Conservation (phyloP, 805 yeast genomes). For the Ogataea naganishii region DNA sequence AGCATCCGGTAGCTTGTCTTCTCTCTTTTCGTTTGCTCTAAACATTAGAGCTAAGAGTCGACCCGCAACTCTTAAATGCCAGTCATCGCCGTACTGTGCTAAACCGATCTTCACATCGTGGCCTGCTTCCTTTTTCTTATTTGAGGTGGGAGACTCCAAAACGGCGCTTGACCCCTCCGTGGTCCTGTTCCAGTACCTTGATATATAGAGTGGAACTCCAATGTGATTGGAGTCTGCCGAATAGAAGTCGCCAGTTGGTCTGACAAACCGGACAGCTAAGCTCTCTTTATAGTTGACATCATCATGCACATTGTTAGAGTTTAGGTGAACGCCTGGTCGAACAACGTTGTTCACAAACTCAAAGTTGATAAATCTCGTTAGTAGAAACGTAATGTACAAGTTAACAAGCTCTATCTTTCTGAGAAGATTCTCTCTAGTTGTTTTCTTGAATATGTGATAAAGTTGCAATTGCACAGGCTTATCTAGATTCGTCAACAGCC, state of each 20-base stretch:
- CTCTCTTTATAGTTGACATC: conserved; percentile 22
- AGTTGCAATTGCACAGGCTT: conserved; percentile 31
- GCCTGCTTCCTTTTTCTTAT: conserved; percentile 9
- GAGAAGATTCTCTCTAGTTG: conserved; percentile 33
- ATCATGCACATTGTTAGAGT: conserved; percentile 11
- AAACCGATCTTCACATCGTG: conserved; percentile 32
- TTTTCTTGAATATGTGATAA: conserved; percentile 44
- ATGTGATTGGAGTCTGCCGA: too few relatives aligned
- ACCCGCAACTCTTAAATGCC: conserved; percentile 72
- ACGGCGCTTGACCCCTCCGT: too few relatives aligned
- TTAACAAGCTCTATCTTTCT: conserved; percentile 60
- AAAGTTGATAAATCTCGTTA: conserved; percentile 42
- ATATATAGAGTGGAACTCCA: conserved; percentile 16
- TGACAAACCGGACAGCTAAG: conserved; percentile 14
- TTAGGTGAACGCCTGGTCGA: conserved; percentile 10
- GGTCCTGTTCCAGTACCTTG: too few relatives aligned
- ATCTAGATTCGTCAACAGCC: conserved; percentile 50
- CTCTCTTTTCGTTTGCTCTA: conserved; percentile 36
- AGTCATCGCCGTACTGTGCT: conserved; percentile 65
- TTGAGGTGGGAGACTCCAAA: too few relatives aligned
- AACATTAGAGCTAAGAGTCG: conserved; percentile 46
- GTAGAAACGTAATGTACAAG: conserved; percentile 69
- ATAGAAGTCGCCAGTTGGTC: conserved; percentile 18
- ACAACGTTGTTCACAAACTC: conserved; percentile 16
- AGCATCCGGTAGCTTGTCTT: conserved; percentile 27